phyloP scores from a whole-genome alignment of 2,329 filamentous ascomycete species.

The Bipolaris cookei region DNA sequence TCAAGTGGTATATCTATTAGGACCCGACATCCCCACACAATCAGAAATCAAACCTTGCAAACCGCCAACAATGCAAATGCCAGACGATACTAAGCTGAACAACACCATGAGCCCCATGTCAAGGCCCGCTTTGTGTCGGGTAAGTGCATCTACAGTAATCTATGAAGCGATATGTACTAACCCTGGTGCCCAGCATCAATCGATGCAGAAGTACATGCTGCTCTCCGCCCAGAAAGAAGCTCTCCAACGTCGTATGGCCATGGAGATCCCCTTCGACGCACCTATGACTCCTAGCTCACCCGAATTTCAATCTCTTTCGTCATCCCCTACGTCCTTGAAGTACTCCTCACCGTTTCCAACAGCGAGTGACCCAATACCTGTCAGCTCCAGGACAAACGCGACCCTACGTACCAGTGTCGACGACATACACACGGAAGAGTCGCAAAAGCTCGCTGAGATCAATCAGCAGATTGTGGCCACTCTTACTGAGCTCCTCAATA shows the following conservation, averaged over 20 bases:
- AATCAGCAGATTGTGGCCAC: constrained; percentile 62
- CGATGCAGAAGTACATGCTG: constrained; percentile 50
- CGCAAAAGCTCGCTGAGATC: constrained; percentile 56
- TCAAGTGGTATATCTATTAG: constrained; percentile 17
- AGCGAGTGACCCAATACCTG: constrained; percentile 34
- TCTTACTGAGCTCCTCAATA: constrained; percentile 62
- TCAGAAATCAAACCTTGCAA: constrained; percentile 8
- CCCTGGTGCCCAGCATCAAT: constrained; percentile 29
- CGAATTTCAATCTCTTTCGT: constrained; percentile 43
- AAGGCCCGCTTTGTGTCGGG: constrained; percentile 32
- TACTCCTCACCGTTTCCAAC: constrained; percentile 33
- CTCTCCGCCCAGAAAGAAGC: constrained; percentile 51
- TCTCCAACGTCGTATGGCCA: constrained; percentile 49
- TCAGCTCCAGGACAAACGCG: constrained; percentile 22
- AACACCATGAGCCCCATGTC: constrained; percentile 26
- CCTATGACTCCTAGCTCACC: constrained; percentile 47
- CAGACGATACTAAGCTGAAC: constrained; percentile 7
- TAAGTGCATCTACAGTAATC: constrained; percentile 17
- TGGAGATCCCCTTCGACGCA: constrained; percentile 42
- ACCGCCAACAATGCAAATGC: constrained; percentile 1
- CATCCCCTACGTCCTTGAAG: constrained; percentile 40
- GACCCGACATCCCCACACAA: constrained; percentile 24
- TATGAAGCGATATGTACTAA: constrained; percentile 15
- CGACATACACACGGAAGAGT: constrained; percentile 49
- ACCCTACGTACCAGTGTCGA: constrained; percentile 32